These are phyloP conservation scores for Aspergillus coremiiformis DNA, from an alignment of 495 filamentous ascomycete species.

Conservation along the genomic window DNA sequence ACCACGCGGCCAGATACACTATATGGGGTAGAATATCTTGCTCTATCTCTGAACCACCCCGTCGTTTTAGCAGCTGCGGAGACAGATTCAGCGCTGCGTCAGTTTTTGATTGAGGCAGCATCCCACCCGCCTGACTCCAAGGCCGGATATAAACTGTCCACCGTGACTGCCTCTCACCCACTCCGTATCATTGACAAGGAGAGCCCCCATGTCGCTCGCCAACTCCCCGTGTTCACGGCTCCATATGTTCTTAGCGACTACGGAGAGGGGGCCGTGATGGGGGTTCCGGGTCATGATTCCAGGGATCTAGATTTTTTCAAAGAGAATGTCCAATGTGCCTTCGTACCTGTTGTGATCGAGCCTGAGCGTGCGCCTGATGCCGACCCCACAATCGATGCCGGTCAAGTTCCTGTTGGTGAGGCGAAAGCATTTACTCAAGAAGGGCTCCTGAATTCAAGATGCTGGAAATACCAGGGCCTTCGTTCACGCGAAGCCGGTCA, in stretches of 20 bases:
- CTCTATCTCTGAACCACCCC: constrained; percentile 65
- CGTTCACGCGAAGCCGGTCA: constrained; percentile 55
- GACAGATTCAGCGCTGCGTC: constrained; percentile 50
- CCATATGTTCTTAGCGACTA: constrained; percentile 85
- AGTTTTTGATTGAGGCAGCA: constrained; percentile 58
- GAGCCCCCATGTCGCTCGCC: constrained; percentile 40
- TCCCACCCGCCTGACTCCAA: constrained; percentile 64
- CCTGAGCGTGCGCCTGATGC: constrained; percentile 15
- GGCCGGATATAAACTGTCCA: constrained; percentile 58
- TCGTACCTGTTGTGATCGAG: constrained; percentile 42
- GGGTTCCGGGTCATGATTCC: constrained; percentile 76
- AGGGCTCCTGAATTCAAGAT: constrained; percentile 39
- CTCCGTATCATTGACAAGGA: constrained; percentile 47
- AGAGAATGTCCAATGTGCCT: constrained; percentile 51
- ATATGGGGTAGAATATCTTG: constrained; percentile 77
- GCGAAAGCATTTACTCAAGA: constrained; percentile 38
- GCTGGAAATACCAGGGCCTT: constrained; percentile 43
- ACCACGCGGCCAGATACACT: constrained; percentile 81
- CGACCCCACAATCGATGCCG: constrained; percentile 33
- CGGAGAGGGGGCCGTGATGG: constrained; percentile 87
- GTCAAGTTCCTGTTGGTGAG: constrained; percentile 29
- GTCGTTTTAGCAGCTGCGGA: constrained; percentile 56
- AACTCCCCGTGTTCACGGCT: constrained; percentile 69
- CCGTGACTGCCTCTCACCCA: constrained; percentile 59
- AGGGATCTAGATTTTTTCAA: constrained; percentile 76